Evolutionary conservation across 1,284 basidiomycete species (phyloP).

Genomic region (Trametes polyzona): DNA sequence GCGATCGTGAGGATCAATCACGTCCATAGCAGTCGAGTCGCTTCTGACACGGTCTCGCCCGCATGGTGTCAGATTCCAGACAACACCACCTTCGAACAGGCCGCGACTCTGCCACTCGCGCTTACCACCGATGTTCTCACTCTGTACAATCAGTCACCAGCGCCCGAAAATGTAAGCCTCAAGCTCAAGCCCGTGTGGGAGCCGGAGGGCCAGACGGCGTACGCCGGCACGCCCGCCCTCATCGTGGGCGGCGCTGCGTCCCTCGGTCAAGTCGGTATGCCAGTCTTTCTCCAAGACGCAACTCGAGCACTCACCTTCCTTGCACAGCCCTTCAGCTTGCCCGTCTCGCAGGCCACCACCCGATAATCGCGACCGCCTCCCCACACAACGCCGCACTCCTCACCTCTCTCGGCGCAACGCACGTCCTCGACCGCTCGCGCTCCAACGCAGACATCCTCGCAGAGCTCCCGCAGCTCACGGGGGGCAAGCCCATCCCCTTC

Average conservation of each 20-base stretch:
- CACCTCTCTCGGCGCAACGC: conserved; percentile 39
- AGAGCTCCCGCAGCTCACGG: conserved; percentile 14
- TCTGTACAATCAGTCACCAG: conserved; percentile 8
- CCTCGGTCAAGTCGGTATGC: conserved; percentile 43
- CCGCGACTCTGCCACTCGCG: conserved; percentile 19
- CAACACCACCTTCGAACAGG: conserved; percentile 27
- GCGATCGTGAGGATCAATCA: too few species aligned
- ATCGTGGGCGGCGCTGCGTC: conserved; percentile 43
- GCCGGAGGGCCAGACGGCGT: conserved; percentile 11
- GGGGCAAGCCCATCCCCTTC: conserved; percentile 13
- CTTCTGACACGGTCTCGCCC: too few species aligned
- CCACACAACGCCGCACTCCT: conserved; percentile 30
- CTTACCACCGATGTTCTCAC: conserved; percentile 1
- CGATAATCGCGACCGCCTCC: conserved; percentile 28
- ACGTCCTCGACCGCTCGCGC: conserved; percentile 30
- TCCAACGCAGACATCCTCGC: conserved; percentile 11
- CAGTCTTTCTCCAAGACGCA: not conserved
- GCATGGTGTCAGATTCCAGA: too few species aligned
- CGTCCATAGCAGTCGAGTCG: too few species aligned
- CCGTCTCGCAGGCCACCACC: conserved; percentile 33
- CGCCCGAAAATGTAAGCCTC: not conserved
- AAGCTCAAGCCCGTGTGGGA: conserved; percentile 5
- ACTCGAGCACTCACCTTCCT: not conserved
- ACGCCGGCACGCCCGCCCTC: conserved; percentile 36
- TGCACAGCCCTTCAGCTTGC: conserved; percentile 40